These are phyloP conservation scores for Paramecium pentaurelia DNA, from an alignment of 73 alveolate species.

Conservation along the genomic window DNA sequence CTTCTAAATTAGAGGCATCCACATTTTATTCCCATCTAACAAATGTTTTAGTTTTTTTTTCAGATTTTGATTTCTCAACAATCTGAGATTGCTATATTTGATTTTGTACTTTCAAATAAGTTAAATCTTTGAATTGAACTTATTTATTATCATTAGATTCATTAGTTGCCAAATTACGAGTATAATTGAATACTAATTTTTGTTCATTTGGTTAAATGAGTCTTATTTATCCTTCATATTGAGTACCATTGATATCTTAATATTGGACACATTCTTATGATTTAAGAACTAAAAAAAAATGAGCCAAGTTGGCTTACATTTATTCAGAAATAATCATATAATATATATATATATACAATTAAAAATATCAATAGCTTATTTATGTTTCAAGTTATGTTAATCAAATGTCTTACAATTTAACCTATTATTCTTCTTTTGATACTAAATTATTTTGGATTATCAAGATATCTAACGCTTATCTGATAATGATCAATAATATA, in stretches of 20 bases:
- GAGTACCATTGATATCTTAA: not conserved
- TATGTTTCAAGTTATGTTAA: too few species aligned
- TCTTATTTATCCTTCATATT: not conserved
- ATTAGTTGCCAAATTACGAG: not conserved
- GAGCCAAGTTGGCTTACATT: constrained; percentile 41
- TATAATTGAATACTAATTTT: not conserved
- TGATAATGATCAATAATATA: too few species aligned
- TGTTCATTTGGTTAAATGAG: constrained; percentile 21
- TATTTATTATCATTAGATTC: not conserved
- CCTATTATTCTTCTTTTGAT: not conserved
- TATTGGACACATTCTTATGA: not conserved
- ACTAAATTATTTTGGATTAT: not conserved
- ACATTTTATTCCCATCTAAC: constrained; percentile 12
- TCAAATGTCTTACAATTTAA: not conserved
- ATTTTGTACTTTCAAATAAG: not conserved
- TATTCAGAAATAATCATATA: not conserved
- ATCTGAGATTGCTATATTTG: not conserved
- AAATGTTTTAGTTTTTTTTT: not conserved
- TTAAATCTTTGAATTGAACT: constrained; percentile 15
- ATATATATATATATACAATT: not conserved
- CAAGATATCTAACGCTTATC: too few species aligned
- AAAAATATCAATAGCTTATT: not conserved
- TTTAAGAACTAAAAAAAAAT: not conserved
- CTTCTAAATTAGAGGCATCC: not conserved
- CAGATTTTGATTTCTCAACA: not conserved